A percentile compares a stretch with the other conserved stretches of the same genome.
These are phyloP conservation scores for Rutidosis leptorrhynchoides DNA, from an alignment of 129 eudicot species.

Conservation along the genomic window DNA sequence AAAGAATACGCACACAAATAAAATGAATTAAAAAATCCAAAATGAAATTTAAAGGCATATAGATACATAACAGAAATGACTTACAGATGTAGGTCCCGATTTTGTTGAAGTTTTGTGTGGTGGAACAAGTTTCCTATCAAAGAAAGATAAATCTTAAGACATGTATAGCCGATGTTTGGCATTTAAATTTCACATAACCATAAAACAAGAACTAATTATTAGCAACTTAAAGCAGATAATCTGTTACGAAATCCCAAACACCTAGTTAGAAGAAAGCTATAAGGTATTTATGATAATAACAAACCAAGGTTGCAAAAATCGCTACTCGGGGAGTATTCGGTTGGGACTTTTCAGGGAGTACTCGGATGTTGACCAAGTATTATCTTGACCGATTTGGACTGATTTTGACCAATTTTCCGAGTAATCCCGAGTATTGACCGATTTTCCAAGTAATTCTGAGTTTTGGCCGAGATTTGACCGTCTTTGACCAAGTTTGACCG, in stretches of 20 bases:
- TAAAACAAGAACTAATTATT: not conserved
- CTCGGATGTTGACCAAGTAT: too few species aligned
- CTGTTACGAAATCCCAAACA: not conserved
- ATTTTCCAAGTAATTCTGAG: too few species aligned
- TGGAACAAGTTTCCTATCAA: conserved; percentile 34
- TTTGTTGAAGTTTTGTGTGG: conserved; percentile 25
- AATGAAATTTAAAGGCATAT: conserved; percentile 3
- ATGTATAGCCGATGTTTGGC: not conserved
- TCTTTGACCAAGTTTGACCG: too few species aligned
- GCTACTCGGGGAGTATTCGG: too few species aligned
- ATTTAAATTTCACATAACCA: not conserved
- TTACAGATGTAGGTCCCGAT: conserved; percentile 43
- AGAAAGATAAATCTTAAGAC: conserved; percentile 2
- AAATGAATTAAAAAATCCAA: conserved; percentile 2
- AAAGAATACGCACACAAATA: not conserved
- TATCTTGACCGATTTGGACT: too few species aligned
- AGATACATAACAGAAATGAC: conserved; percentile 20
- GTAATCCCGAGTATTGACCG: too few species aligned
- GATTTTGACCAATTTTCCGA: too few species aligned
- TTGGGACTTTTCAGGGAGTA: too few species aligned
- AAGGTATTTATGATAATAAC: not conserved
- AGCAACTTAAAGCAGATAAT: not conserved
- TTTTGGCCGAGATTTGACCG: too few species aligned
- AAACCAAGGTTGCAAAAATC: too few species aligned
- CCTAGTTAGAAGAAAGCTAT: not conserved